Evolutionary conservation across 768 basidiomycete genomes (phyloP).

Genomic region (Phaffia tasmanica): DNA sequence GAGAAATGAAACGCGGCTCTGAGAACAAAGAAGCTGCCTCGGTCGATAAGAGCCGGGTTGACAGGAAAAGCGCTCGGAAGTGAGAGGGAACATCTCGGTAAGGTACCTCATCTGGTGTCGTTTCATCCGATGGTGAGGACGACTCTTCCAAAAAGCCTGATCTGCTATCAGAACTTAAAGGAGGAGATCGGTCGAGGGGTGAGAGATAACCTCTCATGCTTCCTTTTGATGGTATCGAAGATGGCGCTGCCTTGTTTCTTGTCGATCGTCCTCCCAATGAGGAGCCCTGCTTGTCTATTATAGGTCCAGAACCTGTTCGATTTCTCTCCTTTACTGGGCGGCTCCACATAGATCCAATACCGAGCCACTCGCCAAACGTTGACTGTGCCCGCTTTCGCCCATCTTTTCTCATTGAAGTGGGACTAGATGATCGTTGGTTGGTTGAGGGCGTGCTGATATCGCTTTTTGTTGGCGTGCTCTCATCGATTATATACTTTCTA

Average conservation of each 20-base stretch:
- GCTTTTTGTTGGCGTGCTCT: background rate
- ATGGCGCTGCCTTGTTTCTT: background rate
- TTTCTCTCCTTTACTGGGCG: too few relatives aligned
- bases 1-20: background rate
- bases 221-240: background rate
- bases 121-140: background rate
- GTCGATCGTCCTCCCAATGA: too few relatives aligned
- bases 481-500: background rate
- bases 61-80: constrained; percentile 21
- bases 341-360: too few relatives aligned
- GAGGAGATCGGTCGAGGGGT: background rate
- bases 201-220: background rate
- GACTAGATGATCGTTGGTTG: background rate
- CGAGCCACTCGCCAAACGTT: too few relatives aligned
- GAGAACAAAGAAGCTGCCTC: constrained; percentile 12
- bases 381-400: too few relatives aligned
- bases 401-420: background rate
- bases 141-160: background rate
- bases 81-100: constrained; percentile 1
- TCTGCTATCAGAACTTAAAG: background rate
- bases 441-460: too few relatives aligned
- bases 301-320: too few relatives aligned
- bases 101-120: background rate
- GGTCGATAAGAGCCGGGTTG: constrained; percentile 19
- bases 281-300: too few relatives aligned